phyloP scores from a whole-genome alignment of 306 rosid species.

The Castanopsis chinensis region DNA sequence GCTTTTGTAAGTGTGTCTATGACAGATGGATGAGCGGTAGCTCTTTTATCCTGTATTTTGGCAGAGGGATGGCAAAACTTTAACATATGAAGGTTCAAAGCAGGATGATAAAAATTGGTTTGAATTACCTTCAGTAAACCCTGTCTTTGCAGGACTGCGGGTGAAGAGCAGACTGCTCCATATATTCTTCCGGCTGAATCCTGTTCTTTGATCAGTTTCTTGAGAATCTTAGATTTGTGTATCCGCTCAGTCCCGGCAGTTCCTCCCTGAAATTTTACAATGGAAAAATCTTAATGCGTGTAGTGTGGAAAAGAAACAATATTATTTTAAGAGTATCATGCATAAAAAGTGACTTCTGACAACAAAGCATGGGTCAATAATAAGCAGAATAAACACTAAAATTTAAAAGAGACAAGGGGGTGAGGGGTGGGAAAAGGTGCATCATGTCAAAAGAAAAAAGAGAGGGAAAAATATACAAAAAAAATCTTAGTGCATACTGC shows the following conservation, averaged over 20 bases:
- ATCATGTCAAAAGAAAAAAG: no score
- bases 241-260: slow-evolving; percentile 54
- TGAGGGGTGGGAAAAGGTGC: no score
- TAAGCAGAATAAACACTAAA: neutral
- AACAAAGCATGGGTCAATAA: neutral
- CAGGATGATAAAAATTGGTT: slow-evolving; percentile 10
- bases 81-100: slow-evolving; percentile 6
- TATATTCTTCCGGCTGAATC: slow-evolving; percentile 60
- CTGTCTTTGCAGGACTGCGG: slow-evolving; percentile 57
- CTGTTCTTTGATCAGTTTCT: slow-evolving; percentile 81
- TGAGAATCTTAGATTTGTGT: slow-evolving; percentile 67
- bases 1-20: slow-evolving; percentile 35
- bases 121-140: slow-evolving; percentile 78
- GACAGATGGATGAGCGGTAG: slow-evolving; percentile 50
- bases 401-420: no score
- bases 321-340: neutral
- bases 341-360: neutral
- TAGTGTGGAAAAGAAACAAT: neutral
- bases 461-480: no score
- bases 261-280: slow-evolving; percentile 64
- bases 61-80: slow-evolving; percentile 9
- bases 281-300: neutral
- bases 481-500: no score
- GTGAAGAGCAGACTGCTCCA: slow-evolving; percentile 81
- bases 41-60: slow-evolving; percentile 63